phyloP scores from a whole-genome alignment of 169 alveolate genomes.

The Eimeria zaria region DNA sequence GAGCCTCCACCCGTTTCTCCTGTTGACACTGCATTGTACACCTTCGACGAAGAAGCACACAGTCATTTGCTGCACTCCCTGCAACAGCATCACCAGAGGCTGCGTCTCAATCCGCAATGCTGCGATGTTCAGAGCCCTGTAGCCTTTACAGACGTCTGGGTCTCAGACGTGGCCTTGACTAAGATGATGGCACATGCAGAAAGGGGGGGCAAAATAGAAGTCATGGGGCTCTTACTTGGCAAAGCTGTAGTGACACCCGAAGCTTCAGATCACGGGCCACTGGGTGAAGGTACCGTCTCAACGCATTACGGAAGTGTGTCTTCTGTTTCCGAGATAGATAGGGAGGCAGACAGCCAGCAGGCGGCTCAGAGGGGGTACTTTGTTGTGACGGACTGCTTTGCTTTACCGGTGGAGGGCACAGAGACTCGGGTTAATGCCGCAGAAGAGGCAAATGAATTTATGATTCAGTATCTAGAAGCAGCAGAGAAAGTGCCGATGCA shows the following conservation, averaged over 20 bases:
- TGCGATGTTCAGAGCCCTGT: slow-evolving; percentile 29
- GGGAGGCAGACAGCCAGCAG: background rate
- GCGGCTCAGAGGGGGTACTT: slow-evolving; percentile 86
- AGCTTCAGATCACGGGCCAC: background rate
- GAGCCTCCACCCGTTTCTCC: background rate
- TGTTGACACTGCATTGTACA: slow-evolving; percentile 4
- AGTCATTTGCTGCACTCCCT: slow-evolving; percentile 52
- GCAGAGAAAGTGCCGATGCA: slow-evolving; percentile 80
- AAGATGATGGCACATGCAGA: slow-evolving; percentile 96
- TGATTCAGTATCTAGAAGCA: slow-evolving; percentile 85
- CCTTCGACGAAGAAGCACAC: slow-evolving; percentile 73
- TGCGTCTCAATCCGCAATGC: slow-evolving; percentile 33
- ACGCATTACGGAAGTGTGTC: background rate
- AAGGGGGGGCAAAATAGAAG: slow-evolving; percentile 93
- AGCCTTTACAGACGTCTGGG: slow-evolving; percentile 86
- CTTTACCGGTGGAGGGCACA: slow-evolving; percentile 96
- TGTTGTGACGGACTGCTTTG: slow-evolving; percentile 94
- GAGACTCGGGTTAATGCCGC: slow-evolving; percentile 95
- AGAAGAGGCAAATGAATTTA: slow-evolving; percentile 90
- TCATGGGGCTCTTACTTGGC: slow-evolving; percentile 97
- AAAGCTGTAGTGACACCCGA: slow-evolving; percentile 85
- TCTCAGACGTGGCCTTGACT: slow-evolving; percentile 92
- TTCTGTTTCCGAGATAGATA: background rate
- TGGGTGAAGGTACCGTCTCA: background rate
- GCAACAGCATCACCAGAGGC: slow-evolving; percentile 70